Base-by-base conservation (phyloP, 768 basidiomycete species). In the Wakefieldia striispora region DNA sequence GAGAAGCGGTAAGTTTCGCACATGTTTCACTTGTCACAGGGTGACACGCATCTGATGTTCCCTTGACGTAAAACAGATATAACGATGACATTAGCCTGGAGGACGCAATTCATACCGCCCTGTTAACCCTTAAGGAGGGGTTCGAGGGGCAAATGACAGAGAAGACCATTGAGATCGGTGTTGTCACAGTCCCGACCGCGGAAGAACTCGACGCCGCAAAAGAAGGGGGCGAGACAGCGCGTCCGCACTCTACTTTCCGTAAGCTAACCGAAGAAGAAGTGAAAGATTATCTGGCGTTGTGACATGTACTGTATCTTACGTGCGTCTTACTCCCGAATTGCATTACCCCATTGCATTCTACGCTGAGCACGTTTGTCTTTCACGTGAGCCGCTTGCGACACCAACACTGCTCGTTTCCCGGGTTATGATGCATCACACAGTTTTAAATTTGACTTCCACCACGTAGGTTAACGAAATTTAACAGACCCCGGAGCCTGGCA, bases 131-230 rank as follows among this genome's bases (percentile, higher is more conserved):
- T 57, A 98, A 99, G 73, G 97, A 98, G 72, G 95, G 97, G 4
- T 99, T 98, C 62, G 97, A 99, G 71, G 97, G 97, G n/a, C 91
- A 97, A 66, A 97, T 99, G 95, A 97, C 95, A 24, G 97, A 97
- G 73, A 95, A 97, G 76, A 99, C 97, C 40, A 97, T 99, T 64
- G 97, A 99, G 74, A 92, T 99, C 44, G 97, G 97, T 29, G 85
- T 99, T 35, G 82, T 98, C 56, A 95, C 93, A 43, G 88, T 95
- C 14, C 91, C 93, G 8, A 88, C 87, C 12, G 63, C 70, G 19
- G 78, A 78, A 40, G 75, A 78, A 55, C 64, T 79, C 50, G 73
- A 76, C 54, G 82, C 80, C 35, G 86, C 81, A 38, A 84, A 85
- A 71, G 74, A 86, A 57, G 83, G 84, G 39, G 81, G 78, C 45